phyloP scores from a whole-genome alignment of 129 eudicot genomes.

The Flaveria bidentis region DNA sequence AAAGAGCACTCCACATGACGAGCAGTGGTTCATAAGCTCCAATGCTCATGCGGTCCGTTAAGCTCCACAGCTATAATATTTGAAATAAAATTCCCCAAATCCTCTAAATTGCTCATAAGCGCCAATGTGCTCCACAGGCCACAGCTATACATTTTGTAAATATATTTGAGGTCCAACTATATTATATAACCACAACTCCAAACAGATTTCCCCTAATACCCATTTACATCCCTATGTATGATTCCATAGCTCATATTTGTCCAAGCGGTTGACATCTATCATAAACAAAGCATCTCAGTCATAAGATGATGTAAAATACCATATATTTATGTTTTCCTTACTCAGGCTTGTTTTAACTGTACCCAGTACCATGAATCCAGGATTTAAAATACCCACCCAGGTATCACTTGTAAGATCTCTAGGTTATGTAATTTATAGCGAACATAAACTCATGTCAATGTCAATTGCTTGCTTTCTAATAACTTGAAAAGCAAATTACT shows the following conservation, averaged over 20 bases:
- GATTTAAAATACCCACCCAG: neutral
- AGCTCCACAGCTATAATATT: constrained; percentile 77
- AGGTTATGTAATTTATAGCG: neutral
- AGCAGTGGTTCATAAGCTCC: constrained; percentile 99
- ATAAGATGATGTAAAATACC: constrained; percentile 62
- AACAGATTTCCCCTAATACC: constrained; percentile 78
- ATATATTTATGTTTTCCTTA: constrained; percentile 45
- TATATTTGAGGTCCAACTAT: constrained; percentile 53
- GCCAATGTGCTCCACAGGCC: constrained; percentile 97
- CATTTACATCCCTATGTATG: constrained; percentile 90
- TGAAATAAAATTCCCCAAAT: constrained; percentile 70
- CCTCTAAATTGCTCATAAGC: constrained; percentile 75
- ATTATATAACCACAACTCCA: constrained; percentile 64
- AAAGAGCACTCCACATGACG: constrained; percentile 89
- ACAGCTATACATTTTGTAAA: constrained; percentile 65
- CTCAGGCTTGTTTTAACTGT: constrained; percentile 35
- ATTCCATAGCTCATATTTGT: constrained; percentile 90
- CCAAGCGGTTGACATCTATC: constrained; percentile 98
- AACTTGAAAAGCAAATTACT: neutral
- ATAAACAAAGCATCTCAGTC: constrained; percentile 91
- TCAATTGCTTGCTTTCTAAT: neutral
- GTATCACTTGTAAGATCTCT: constrained; percentile 19
- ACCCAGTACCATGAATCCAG: neutral
- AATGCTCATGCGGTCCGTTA: constrained; percentile 83
- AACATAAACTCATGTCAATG: neutral